These are phyloP conservation scores for grape (Vitis vinifera) DNA, from an alignment of 164 flowering plant genomes.

Conservation along the genomic window ASM3070453v1 NC_081818.1:26639001-26639500, in stretches of 20 bases:
- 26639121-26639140: slow-evolving; percentile 44
- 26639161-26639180: slow-evolving; percentile 26
- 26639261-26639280: too few relatives aligned
- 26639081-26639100: slow-evolving; percentile 22
- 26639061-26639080: slow-evolving; percentile 91
- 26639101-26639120: slow-evolving; percentile 44
- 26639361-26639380: too few relatives aligned
- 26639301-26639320: too few relatives aligned
- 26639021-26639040: slow-evolving; percentile 75
- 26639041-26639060: slow-evolving; percentile 88
- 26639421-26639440: background rate
- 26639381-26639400: background rate
- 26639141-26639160: slow-evolving; percentile 21
- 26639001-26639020: slow-evolving; percentile 75
- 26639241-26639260: background rate
- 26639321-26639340: slow-evolving; percentile 1
- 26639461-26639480: background rate
- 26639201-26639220: slow-evolving; percentile 41
- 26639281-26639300: too few relatives aligned
- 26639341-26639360: background rate
- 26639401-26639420: background rate
- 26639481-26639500: slow-evolving; percentile 14
- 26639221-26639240: background rate
- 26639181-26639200: slow-evolving; percentile 43
- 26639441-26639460: background rate